Evolutionary conservation across 345 rosid species (phyloP).

Genomic region (Ailanthus altissimus): DNA sequence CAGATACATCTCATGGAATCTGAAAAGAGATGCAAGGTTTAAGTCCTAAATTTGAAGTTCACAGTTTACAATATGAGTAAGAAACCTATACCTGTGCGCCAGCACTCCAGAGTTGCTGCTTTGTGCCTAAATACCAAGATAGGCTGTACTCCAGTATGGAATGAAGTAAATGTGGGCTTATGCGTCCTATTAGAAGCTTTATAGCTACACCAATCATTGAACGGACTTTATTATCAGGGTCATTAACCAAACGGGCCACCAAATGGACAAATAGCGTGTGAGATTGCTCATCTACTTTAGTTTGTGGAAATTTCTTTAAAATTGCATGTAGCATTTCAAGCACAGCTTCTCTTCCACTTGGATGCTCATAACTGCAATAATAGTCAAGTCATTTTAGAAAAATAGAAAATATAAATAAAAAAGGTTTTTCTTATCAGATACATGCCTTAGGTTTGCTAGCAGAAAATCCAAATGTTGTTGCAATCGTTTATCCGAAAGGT

Average conservation of each 20-base stretch:
- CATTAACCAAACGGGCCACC: slow-evolving; percentile 65
- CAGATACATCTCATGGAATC: not conserved
- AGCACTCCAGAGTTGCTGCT: slow-evolving; percentile 51
- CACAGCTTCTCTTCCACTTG: slow-evolving; percentile 88
- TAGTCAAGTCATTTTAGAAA: slow-evolving; percentile 8
- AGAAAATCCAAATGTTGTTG: slow-evolving; percentile 67
- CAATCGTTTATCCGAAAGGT: slow-evolving; percentile 59
- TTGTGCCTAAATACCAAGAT: slow-evolving; percentile 63
- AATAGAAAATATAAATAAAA: slow-evolving; percentile 18
- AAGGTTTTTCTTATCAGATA: slow-evolving; percentile 7
- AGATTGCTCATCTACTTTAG: slow-evolving; percentile 60
- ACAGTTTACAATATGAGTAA: not conserved
- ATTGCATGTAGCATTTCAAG: slow-evolving; percentile 83
- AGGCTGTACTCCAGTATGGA: slow-evolving; percentile 51
- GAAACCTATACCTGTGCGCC: slow-evolving; percentile 79
- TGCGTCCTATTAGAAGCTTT: slow-evolving; percentile 53
- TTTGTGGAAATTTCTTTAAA: slow-evolving; percentile 59
- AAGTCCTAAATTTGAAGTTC: not conserved
- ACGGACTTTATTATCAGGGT: slow-evolving; percentile 60
- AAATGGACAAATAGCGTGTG: slow-evolving; percentile 50
- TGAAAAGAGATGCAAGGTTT: not conserved
- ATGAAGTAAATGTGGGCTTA: slow-evolving; percentile 44
- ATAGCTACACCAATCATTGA: slow-evolving; percentile 53
- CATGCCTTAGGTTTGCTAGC: slow-evolving; percentile 69
- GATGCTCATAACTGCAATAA: slow-evolving; percentile 69